Conservation (phyloP, 345 rosid species). For the Rhodamnia rubescens region DNA sequence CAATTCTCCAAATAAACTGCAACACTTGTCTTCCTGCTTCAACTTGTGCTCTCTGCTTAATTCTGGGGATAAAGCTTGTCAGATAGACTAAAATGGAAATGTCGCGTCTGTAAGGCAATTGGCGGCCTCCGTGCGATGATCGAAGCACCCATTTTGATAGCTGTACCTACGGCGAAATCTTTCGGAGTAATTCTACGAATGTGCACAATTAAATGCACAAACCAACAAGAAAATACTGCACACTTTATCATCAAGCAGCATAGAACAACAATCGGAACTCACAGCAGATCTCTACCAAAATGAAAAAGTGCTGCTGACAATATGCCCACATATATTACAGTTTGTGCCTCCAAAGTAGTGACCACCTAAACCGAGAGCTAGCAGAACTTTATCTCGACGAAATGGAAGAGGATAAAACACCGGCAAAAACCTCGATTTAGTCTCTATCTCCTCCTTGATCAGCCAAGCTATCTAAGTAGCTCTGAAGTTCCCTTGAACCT, state of each 20-base stretch:
- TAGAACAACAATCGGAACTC: not conserved
- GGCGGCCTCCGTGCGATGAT: too few relatives aligned
- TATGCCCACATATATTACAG: conserved; percentile 39
- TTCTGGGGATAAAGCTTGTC: not conserved
- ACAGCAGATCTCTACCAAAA: not conserved
- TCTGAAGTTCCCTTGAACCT: conserved; percentile 60
- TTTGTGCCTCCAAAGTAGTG: conserved; percentile 4
- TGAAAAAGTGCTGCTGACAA: not conserved
- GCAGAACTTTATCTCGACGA: not conserved
- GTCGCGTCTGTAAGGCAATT: not conserved
- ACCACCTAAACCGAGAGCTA: conserved; percentile 5
- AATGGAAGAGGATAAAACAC: not conserved
- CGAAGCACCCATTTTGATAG: not conserved
- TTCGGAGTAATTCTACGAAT: not conserved
- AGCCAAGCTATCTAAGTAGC: conserved; percentile 50
- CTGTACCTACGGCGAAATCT: not conserved
- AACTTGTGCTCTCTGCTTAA: not conserved
- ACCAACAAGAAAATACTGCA: not conserved
- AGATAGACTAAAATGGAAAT: not conserved
- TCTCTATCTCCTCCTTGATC: conserved; percentile 22
- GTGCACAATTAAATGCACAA: too few relatives aligned
- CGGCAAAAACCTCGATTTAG: conserved; percentile 4
- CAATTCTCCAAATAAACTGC: not conserved
- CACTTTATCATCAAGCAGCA: not conserved
- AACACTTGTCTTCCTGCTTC: not conserved